phyloP scores from a whole-genome alignment of 2,329 filamentous ascomycete genomes.

The Cladosporium colombiae region DNA sequence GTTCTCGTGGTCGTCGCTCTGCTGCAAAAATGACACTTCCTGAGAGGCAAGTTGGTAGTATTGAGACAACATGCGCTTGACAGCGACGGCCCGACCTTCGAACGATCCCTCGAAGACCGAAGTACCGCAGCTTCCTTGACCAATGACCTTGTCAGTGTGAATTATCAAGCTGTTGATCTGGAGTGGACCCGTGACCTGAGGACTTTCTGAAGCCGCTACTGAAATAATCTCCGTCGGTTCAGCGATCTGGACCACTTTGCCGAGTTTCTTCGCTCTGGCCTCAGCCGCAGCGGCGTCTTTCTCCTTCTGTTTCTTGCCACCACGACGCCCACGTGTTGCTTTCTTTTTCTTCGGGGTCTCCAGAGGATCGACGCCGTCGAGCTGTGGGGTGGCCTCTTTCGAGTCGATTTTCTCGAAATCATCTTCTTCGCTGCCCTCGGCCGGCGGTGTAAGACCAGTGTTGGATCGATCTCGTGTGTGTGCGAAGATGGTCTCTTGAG shows the following conservation, averaged over 20 bases:
- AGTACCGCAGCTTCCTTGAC: conserved; percentile 91
- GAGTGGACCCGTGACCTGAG: conserved; percentile 50
- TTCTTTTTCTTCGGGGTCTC: conserved; percentile 49
- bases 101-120: conserved; percentile 94
- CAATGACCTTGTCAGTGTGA: conserved; percentile 61
- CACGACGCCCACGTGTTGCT: conserved; percentile 51
- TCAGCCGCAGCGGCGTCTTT: conserved; percentile 31
- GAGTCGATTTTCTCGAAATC: conserved; percentile 22
- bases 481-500: conserved; percentile 36
- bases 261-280: conserved; percentile 40
- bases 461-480: conserved; percentile 8
- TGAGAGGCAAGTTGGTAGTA: conserved; percentile 95
- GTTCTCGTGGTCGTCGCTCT: conserved; percentile 94
- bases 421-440: conserved; percentile 20
- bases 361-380: conserved; percentile 30
- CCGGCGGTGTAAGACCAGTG: background rate
- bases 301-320: conserved; percentile 48
- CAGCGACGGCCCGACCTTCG: conserved; percentile 83
- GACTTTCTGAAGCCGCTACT: conserved; percentile 44
- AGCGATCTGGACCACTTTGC: conserved; percentile 40
- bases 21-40: conserved; percentile 84
- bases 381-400: conserved; percentile 25
- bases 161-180: conserved; percentile 64
- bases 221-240: conserved; percentile 44
- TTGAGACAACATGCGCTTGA: conserved; percentile 94